These are phyloP conservation scores for Selaginella tamariscina DNA, from an alignment of 75 land plant genomes.

Conservation along the genomic window DNA sequence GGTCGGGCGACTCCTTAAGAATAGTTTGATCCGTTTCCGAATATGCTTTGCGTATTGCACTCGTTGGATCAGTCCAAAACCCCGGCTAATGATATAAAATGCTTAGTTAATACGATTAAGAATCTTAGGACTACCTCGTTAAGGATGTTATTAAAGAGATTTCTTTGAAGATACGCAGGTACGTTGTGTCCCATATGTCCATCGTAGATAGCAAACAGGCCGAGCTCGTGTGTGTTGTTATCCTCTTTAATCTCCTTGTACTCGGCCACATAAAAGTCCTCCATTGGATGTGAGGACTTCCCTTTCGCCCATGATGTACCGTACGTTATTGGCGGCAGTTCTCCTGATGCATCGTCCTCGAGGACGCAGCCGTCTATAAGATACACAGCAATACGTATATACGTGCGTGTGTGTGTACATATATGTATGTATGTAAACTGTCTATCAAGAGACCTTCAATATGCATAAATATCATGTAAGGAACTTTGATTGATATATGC, in stretches of 20 bases:
- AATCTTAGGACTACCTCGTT: slow-evolving; percentile 13
- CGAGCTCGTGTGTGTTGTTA: slow-evolving; percentile 17
- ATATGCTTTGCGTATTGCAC: slow-evolving; percentile 24
- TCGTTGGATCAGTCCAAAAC: slow-evolving; percentile 23
- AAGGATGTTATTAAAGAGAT: slow-evolving; percentile 25
- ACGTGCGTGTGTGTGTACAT: too few species aligned
- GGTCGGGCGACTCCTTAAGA: slow-evolving; percentile 19
- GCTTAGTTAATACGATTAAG: background rate
- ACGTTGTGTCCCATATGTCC: slow-evolving; percentile 31
- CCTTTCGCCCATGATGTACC: slow-evolving; percentile 32
- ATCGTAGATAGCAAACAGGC: slow-evolving; percentile 37
- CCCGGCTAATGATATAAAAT: slow-evolving; percentile 11
- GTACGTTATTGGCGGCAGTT: too few species aligned
- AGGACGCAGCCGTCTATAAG: too few species aligned
- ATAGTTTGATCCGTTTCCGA: slow-evolving; percentile 20
- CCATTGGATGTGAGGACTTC: slow-evolving; percentile 27
- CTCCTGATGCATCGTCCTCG: too few species aligned
- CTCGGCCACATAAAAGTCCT: slow-evolving; percentile 36
- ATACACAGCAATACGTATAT: too few species aligned
- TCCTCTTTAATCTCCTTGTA: slow-evolving; percentile 15
- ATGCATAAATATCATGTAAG: too few species aligned
- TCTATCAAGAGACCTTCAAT: too few species aligned
- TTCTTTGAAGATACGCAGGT: slow-evolving; percentile 25
- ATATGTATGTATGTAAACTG: too few species aligned
- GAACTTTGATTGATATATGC: too few species aligned